Conservation (phyloP, 2,329 filamentous ascomycete species). For the Penicillium sp. region DNA sequence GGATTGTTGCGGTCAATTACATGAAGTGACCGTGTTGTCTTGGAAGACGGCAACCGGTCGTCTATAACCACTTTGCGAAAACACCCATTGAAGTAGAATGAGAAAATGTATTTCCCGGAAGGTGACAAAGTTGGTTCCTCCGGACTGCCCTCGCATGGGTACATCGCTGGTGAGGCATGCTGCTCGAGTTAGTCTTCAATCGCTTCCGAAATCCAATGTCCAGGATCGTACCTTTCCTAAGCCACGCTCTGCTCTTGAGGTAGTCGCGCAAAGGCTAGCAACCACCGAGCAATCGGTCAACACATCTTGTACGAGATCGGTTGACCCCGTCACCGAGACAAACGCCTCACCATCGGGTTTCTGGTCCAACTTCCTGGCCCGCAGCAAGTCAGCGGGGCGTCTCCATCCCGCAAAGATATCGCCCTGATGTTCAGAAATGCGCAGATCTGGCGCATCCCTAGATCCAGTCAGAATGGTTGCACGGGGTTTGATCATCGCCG, state of each 20-base stretch:
- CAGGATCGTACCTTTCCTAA: slow-evolving; percentile 56
- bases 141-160: slow-evolving; percentile 63
- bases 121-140: slow-evolving; percentile 60
- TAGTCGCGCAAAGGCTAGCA: slow-evolving; percentile 81
- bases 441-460: slow-evolving; percentile 65
- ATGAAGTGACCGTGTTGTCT: slow-evolving; percentile 69
- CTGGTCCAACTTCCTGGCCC: slow-evolving; percentile 34
- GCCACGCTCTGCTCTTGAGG: slow-evolving; percentile 64
- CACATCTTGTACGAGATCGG: slow-evolving; percentile 90
- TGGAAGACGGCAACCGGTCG: slow-evolving; percentile 74
- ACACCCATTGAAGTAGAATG: slow-evolving; percentile 94
- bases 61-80: slow-evolving; percentile 84
- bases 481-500: neutral
- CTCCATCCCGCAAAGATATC: slow-evolving; percentile 81
- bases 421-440: slow-evolving; percentile 68
- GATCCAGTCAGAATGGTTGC: slow-evolving; percentile 16
- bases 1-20: slow-evolving; percentile 82
- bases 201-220: neutral
- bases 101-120: slow-evolving; percentile 85
- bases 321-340: slow-evolving; percentile 56
- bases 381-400: slow-evolving; percentile 64
- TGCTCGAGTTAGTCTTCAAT: slow-evolving; percentile 32
- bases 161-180: slow-evolving; percentile 68
- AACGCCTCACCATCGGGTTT: slow-evolving; percentile 36
- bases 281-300: slow-evolving; percentile 97